Percentiles rank a stretch among this genome's conserved stretches.
These are phyloP conservation scores for Monosporascus cannonballus DNA, from an alignment of 2,329 filamentous ascomycete genomes.

Conservation along the genomic window DNA sequence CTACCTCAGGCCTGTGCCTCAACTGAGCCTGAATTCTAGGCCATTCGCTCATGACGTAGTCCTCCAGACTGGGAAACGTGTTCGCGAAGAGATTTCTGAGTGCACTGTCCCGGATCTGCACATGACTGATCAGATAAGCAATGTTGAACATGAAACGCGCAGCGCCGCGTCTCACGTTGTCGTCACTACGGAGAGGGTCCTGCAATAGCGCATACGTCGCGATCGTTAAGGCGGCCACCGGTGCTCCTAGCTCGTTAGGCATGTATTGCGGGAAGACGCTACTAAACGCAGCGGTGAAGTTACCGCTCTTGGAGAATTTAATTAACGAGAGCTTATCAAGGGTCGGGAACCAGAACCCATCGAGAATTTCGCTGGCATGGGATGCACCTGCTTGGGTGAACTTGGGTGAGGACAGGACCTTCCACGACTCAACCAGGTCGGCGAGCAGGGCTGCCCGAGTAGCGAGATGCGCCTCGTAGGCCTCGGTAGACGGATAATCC, in stretches of 20 bases:
- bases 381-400: slow-evolving; percentile 2
- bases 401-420: slow-evolving; percentile 29
- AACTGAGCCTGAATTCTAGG: slow-evolving; percentile 16
- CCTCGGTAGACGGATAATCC: slow-evolving; percentile 18
- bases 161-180: slow-evolving; percentile 11
- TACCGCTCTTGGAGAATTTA: slow-evolving; percentile 12
- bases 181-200: slow-evolving; percentile 22
- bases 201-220: slow-evolving; percentile 33
- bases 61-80: slow-evolving; percentile 13
- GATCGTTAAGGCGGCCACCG: slow-evolving; percentile 28
- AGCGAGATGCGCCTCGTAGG: slow-evolving; percentile 23
- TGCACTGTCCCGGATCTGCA: slow-evolving; percentile 9
- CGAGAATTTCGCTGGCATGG: slow-evolving; percentile 13
- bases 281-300: slow-evolving; percentile 24
- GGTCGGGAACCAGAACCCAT: slow-evolving; percentile 24
- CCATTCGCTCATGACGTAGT: slow-evolving; percentile 23
- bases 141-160: slow-evolving; percentile 20
- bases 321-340: slow-evolving; percentile 14
- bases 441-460: slow-evolving; percentile 26
- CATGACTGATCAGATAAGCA: slow-evolving; percentile 16
- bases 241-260: slow-evolving; percentile 15
- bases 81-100: slow-evolving; percentile 10
- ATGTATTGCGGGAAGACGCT: slow-evolving; percentile 29
- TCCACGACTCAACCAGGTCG: slow-evolving; percentile 37
- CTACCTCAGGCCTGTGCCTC: slow-evolving; percentile 2